Evolutionary conservation across 345 rosid genomes (phyloP).

Genomic region (Lumnitzera littorea): DNA sequence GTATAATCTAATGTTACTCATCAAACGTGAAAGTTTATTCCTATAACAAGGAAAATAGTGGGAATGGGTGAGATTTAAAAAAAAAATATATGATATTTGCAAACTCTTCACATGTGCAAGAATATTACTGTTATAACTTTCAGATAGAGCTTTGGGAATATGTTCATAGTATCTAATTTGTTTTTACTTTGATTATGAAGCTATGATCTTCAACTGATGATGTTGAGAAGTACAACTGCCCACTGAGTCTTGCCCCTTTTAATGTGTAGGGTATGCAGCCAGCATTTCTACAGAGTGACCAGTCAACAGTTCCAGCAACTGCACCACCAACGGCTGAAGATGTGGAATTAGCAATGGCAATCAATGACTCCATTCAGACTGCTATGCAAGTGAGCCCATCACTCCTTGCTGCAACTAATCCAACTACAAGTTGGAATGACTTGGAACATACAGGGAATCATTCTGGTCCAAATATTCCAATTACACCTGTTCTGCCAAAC

Average conservation of each 20-base stretch:
- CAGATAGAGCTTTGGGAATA: too few relatives aligned
- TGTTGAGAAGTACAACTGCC: neutral
- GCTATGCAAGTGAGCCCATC: constrained; percentile 29
- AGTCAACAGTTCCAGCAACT: constrained; percentile 41
- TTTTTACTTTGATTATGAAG: too few relatives aligned
- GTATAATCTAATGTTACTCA: too few relatives aligned
- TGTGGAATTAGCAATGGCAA: constrained; percentile 61
- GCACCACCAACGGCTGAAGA: constrained; percentile 63
- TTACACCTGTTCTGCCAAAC: too few relatives aligned
- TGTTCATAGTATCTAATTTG: too few relatives aligned
- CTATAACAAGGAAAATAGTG: too few relatives aligned
- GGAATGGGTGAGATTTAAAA: too few relatives aligned
- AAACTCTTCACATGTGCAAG: too few relatives aligned
- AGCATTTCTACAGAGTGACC: constrained; percentile 45
- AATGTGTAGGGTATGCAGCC: constrained; percentile 52
- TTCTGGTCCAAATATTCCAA: too few relatives aligned
- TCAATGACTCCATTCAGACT: constrained; percentile 72
- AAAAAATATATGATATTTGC: too few relatives aligned
- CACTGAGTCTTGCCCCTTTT: neutral
- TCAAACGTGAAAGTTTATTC: too few relatives aligned
- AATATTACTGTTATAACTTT: too few relatives aligned
- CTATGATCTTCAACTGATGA: neutral
- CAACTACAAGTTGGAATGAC: constrained; percentile 33
- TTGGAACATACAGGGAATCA: neutral
- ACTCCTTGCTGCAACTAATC: constrained; percentile 29